Evolutionary conservation across 2,329 filamentous ascomycete species (phyloP).

Genomic region (Hortaea werneckii): DNA sequence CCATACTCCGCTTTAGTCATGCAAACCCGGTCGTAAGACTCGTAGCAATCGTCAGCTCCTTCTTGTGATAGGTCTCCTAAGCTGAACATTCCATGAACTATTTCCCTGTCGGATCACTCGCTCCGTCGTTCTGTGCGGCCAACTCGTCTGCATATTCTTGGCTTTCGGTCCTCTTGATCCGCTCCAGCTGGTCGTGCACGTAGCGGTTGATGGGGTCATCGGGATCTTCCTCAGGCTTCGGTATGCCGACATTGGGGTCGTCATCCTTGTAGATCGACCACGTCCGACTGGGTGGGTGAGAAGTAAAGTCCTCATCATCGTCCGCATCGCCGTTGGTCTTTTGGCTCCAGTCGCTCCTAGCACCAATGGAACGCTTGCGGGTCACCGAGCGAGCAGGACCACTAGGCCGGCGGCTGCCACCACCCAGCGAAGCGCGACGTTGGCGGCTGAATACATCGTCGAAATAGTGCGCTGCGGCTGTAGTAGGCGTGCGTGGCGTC

Average conservation of each 20-base stretch:
- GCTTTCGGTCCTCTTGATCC: conserved; percentile 53
- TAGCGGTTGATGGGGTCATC: conserved; percentile 65
- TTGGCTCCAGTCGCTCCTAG: conserved; percentile 60
- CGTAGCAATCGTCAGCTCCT: too few species aligned
- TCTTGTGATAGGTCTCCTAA: too few species aligned
- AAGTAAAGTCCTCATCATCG: conserved; percentile 16
- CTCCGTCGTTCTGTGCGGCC: conserved; percentile 39
- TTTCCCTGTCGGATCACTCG: conserved; percentile 7
- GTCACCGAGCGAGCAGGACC: conserved; percentile 27
- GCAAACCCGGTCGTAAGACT: too few species aligned
- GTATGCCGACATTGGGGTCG: conserved; percentile 22
- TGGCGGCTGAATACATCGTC: conserved; percentile 71
- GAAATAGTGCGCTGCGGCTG: conserved; percentile 85
- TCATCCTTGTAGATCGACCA: conserved; percentile 45
- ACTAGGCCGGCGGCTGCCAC: conserved; percentile 63
- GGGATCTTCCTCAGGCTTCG: conserved; percentile 25
- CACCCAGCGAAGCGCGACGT: conserved; percentile 32
- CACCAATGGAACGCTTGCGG: conserved; percentile 61
- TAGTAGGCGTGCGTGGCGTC: conserved; percentile 77
- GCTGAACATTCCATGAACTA: too few species aligned
- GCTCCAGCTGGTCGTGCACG: conserved; percentile 68
- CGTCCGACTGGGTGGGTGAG: conserved; percentile 24
- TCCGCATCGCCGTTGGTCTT: conserved; percentile 29
- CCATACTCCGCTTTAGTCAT: too few species aligned
- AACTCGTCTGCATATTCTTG: conserved; percentile 52